phyloP scores from a whole-genome alignment of 2,329 filamentous ascomycete genomes.

The Fusarium acutatum region DNA sequence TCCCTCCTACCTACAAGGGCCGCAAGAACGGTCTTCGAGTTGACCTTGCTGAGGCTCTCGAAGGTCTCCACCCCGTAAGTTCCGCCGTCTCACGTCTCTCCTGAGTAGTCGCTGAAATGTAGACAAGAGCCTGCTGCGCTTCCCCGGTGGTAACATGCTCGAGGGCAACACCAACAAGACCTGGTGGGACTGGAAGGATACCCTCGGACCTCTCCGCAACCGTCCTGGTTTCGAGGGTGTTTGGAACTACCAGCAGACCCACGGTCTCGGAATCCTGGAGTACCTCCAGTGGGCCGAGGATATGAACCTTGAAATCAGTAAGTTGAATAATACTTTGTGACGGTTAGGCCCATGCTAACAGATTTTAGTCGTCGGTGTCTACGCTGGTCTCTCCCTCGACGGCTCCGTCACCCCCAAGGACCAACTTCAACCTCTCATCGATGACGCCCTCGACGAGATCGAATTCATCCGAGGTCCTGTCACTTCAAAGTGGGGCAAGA shows the following conservation, averaged over 20 bases:
- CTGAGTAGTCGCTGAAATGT: fast-evolving
- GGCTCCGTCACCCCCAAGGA: constrained; percentile 60
- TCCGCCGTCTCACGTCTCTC: fast-evolving
- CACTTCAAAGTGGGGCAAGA: constrained; percentile 63
- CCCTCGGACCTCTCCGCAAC: constrained; percentile 61
- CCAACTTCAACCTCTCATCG: constrained; percentile 63
- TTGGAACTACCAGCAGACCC: constrained; percentile 69
- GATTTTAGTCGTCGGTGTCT: constrained; percentile 61
- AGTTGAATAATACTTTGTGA: fast-evolving
- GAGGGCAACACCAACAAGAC: constrained; percentile 55
- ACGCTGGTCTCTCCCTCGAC: constrained; percentile 64
- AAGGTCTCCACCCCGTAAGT: constrained; percentile 58
- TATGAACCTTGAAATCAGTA: constrained; percentile 62
- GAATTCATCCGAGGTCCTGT: constrained; percentile 68
- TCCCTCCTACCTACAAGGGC: constrained; percentile 67
- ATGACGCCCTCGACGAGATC: constrained; percentile 69
- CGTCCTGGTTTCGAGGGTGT: constrained; percentile 64
- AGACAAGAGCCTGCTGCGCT: constrained; percentile 63
- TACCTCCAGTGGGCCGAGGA: constrained; percentile 70
- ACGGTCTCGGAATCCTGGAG: constrained; percentile 69
- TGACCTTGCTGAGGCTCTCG: constrained; percentile 63
- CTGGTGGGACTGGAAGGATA: constrained; percentile 63
- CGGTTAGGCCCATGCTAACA: neutral
- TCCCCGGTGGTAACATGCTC: constrained; percentile 73
- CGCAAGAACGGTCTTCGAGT: constrained; percentile 65